phyloP scores from a whole-genome alignment of 176 grass and related monocot genomes.

The Oryza brachyantha region DNA sequence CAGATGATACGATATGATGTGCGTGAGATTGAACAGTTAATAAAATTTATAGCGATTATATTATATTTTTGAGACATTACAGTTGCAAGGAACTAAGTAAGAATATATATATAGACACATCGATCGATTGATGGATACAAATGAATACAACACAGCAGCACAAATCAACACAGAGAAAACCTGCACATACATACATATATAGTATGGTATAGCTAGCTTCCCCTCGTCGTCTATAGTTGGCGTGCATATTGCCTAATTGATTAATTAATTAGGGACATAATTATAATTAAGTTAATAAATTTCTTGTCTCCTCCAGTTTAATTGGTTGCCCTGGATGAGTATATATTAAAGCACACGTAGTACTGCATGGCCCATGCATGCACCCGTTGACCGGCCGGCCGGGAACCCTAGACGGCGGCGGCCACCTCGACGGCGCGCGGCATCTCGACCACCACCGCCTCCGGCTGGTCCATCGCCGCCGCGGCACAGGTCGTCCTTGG shows the following conservation, averaged over 20 bases:
- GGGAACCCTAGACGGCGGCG: background rate
- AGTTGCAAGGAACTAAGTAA: slow-evolving; percentile 1
- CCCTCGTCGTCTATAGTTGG: background rate
- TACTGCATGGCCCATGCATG: slow-evolving; percentile 3
- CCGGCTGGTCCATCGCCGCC: too few relatives aligned
- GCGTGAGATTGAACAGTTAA: background rate
- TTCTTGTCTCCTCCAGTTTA: background rate
- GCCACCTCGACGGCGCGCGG: slow-evolving; percentile 13
- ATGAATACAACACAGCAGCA: slow-evolving; percentile 16
- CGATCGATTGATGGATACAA: background rate
- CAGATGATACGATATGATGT: background rate
- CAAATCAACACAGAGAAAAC: background rate
- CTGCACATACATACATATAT: background rate
- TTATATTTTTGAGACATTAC: slow-evolving; percentile 13
- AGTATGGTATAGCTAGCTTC: too few relatives aligned
- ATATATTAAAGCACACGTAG: background rate
- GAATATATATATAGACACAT: background rate
- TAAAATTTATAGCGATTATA: background rate
- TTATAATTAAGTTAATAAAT: background rate
- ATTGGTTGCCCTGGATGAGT: background rate
- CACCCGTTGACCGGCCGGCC: background rate
- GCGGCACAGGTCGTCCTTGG: too few relatives aligned
- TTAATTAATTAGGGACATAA: background rate
- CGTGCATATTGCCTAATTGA: background rate
- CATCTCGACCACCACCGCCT: background rate